phyloP scores from a whole-genome alignment of 805 yeast genomes.

The Blastobotrys robertii region DNA sequence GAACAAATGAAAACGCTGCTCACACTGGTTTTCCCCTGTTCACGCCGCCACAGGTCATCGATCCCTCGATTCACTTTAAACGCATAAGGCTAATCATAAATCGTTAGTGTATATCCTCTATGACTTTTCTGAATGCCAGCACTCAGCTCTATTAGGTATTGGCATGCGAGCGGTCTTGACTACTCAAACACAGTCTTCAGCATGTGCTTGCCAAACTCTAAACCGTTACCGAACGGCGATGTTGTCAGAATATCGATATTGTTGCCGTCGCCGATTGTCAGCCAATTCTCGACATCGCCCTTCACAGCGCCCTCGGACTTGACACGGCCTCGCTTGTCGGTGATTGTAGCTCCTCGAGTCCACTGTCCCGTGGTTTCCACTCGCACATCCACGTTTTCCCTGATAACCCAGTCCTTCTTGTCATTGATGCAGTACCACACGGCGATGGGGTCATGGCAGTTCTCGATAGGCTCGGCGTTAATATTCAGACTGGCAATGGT shows the following conservation, averaged over 20 bases:
- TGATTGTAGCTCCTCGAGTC: slow-evolving; percentile 29
- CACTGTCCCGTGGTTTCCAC: slow-evolving; percentile 32
- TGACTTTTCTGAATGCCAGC: too few species aligned
- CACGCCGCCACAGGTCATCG: too few species aligned
- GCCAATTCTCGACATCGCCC: slow-evolving; percentile 16
- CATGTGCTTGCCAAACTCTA: slow-evolving; percentile 14
- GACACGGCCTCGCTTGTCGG: slow-evolving; percentile 27
- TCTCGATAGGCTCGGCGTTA: slow-evolving; percentile 13
- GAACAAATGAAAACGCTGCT: too few species aligned
- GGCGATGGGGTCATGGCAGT: slow-evolving; percentile 34
- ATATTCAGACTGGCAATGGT: slow-evolving; percentile 17
- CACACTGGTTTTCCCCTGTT: too few species aligned
- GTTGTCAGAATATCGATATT: slow-evolving; percentile 14
- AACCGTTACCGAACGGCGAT: slow-evolving; percentile 10
- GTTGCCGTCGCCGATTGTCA: slow-evolving; percentile 17
- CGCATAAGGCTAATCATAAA: too few species aligned
- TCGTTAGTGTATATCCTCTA: too few species aligned
- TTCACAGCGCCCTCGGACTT: slow-evolving; percentile 2
- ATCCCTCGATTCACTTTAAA: too few species aligned
- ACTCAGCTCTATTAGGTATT: too few species aligned
- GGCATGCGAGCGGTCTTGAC: not conserved
- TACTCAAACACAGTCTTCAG: slow-evolving; percentile 13
- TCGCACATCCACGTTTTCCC: slow-evolving; percentile 25
- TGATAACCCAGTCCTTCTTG: slow-evolving; percentile 13
- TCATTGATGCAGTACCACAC: slow-evolving; percentile 25